Evolutionary conservation across 805 yeast species (phyloP), one percentile per base, ranked within the genome.

Genomic region (Metschnikowia borealis): DNA sequence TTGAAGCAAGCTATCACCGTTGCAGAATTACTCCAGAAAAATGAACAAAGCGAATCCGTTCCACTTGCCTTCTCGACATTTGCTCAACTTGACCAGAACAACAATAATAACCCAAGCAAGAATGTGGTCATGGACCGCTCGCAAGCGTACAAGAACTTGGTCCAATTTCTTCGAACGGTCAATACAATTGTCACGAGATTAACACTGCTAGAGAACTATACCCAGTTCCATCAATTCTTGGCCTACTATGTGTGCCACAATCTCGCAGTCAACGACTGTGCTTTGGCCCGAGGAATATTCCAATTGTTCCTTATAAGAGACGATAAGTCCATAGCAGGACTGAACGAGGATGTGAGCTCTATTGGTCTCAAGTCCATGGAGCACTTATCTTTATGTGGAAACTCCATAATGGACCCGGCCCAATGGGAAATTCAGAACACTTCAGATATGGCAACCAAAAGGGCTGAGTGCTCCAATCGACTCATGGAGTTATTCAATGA

Each of bases 241-340:
- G 48, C 51, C 20, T 65, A 55, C 53, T 66, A 69, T 37, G 55
- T 73, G 20, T 62, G 64, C 11, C 51, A 54, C 36, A 54, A 59
- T 15, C 61, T 67, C 36, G 54, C 57, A 6, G 33, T 50, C 2
- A 50, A 54, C 5, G 62, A 66, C 39, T 77, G 74, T 54, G 78
- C 76, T 6, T 62, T 87, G n/a, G 75, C 84, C 1, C 73, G 91
- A 52, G 86, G 87, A 1, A 57, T 83, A 10, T 77, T 83, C 57
- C 88, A 85, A 48, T 66, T 84, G 20, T 82, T 78, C 58, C 67
- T 85, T 21, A 70, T 85, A 7, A 69, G 89, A 52, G 87, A 85
- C 59, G 83, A 85, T 62, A 77, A 75, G 47, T 69, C 82, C 1
- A 69, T 87, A 2, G 57, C 83, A 21, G 91, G 90, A 0, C 70